phyloP scores from a whole-genome alignment of 169 alveolate genomes.

The Blepharisma undulans region DNA sequence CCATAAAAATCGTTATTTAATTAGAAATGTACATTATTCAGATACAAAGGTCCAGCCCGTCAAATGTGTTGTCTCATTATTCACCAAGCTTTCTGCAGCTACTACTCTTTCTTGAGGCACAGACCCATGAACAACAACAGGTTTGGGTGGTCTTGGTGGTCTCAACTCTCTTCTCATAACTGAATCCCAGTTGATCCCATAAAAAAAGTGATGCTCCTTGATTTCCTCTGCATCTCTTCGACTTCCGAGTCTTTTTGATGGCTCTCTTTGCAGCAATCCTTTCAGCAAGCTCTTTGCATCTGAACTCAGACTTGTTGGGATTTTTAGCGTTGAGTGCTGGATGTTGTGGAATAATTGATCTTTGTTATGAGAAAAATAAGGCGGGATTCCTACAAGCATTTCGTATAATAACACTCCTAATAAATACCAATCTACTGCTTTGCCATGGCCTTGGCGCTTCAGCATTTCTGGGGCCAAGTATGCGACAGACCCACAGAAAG shows the following conservation, averaged over 20 bases:
- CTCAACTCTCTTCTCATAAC: conserved; percentile 46
- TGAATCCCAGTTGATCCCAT: conserved; percentile 77
- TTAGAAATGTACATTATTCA: neutral
- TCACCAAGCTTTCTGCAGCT: neutral
- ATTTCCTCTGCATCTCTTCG: conserved; percentile 76
- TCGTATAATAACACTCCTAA: conserved; percentile 88
- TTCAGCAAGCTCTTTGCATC: conserved; percentile 66
- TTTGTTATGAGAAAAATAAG: conserved; percentile 67
- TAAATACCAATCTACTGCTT: conserved; percentile 88
- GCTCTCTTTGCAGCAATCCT: conserved; percentile 71
- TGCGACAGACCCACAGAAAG: conserved; percentile 79
- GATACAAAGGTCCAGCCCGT: conserved; percentile 25
- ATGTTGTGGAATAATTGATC: conserved; percentile 78
- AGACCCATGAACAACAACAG: neutral
- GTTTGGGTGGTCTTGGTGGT: conserved; percentile 3
- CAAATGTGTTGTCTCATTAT: neutral
- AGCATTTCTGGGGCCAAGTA: conserved; percentile 91
- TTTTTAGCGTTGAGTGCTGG: conserved; percentile 67
- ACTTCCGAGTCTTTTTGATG: conserved; percentile 73
- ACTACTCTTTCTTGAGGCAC: neutral
- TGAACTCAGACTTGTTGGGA: conserved; percentile 65
- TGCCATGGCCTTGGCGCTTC: conserved; percentile 80
- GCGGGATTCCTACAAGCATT: conserved; percentile 84
- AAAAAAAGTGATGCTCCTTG: conserved; percentile 73
- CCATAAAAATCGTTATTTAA: neutral